A percentile compares a stretch with the other conserved stretches of the same genome.
Evolutionary conservation across 805 yeast species (phyloP).

Genomic region (Barnettozyma salicaria): DNA sequence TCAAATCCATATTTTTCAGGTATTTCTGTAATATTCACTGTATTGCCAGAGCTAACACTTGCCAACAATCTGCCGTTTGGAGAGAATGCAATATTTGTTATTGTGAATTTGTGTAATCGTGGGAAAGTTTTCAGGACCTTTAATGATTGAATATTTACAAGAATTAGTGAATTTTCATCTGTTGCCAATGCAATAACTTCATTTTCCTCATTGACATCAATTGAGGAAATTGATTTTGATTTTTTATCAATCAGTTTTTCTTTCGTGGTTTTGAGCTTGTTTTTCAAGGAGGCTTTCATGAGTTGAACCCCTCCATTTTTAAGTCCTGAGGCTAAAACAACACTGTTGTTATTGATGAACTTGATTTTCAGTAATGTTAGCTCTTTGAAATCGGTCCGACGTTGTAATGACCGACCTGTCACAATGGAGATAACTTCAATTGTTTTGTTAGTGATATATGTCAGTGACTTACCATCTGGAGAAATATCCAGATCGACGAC

Average conservation of each 20-base stretch:
- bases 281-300: constrained; percentile 14
- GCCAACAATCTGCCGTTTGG: constrained; percentile 65
- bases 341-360: constrained; percentile 25
- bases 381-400: constrained; percentile 31
- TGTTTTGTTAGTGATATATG: constrained; percentile 54
- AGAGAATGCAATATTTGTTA: constrained; percentile 66
- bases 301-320: constrained; percentile 16
- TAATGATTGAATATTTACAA: constrained; percentile 39
- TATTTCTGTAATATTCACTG: constrained; percentile 56
- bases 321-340: constrained; percentile 15
- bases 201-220: constrained; percentile 36
- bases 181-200: constrained; percentile 38
- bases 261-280: constrained; percentile 17
- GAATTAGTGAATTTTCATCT: constrained; percentile 55
- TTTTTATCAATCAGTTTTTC: constrained; percentile 19
- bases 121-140: constrained; percentile 47
- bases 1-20: constrained; percentile 41
- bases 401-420: constrained; percentile 33
- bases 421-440: constrained; percentile 40
- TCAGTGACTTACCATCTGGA: constrained; percentile 62
- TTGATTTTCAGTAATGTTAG: constrained; percentile 30
- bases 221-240: constrained; percentile 37
- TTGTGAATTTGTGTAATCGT: constrained; percentile 60
- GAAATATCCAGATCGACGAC: constrained; percentile 64
- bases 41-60: constrained; percentile 69